Evolutionary conservation across 139 green algal species (phyloP).

Genomic region (Coccomyxa sp.): DNA sequence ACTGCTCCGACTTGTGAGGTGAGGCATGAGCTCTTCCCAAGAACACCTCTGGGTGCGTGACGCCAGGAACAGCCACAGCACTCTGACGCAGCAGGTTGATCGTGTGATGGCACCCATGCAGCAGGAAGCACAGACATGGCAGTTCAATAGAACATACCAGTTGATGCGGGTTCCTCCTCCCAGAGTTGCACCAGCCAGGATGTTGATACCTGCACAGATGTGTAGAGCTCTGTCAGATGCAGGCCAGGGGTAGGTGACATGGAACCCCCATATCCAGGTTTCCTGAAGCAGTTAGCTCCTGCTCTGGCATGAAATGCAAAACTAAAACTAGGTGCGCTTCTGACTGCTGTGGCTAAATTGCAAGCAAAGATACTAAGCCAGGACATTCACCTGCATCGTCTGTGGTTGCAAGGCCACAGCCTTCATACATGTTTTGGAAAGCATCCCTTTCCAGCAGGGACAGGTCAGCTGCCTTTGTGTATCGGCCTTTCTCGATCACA

Average conservation of each 20-base stretch:
- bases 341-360: not conserved
- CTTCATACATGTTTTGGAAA: constrained; percentile 49
- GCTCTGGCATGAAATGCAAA: not conserved
- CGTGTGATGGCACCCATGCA: too few species aligned
- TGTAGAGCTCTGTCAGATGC: not conserved
- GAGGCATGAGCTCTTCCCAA: too few species aligned
- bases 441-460: constrained; percentile 23
- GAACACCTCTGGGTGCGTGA: too few species aligned
- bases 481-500: constrained; percentile 63
- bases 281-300: too few species aligned
- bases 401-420: constrained; percentile 32
- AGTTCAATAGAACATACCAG: too few species aligned
- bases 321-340: not conserved
- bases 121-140: too few species aligned
- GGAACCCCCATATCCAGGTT: too few species aligned
- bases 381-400: constrained; percentile 20
- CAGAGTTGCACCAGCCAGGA: constrained; percentile 64
- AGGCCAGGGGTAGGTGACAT: too few species aligned
- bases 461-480: constrained; percentile 28
- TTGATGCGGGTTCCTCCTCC: constrained; percentile 72
- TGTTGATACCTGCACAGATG: constrained; percentile 15
- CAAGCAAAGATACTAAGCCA: not conserved
- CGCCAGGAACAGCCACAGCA: too few species aligned
- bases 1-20: too few species aligned
- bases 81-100: too few species aligned